Evolutionary conservation across 495 filamentous ascomycete genomes (phyloP), one percentile per base, ranked within the genome.

Genomic region (Daldinia vernicosa): DNA sequence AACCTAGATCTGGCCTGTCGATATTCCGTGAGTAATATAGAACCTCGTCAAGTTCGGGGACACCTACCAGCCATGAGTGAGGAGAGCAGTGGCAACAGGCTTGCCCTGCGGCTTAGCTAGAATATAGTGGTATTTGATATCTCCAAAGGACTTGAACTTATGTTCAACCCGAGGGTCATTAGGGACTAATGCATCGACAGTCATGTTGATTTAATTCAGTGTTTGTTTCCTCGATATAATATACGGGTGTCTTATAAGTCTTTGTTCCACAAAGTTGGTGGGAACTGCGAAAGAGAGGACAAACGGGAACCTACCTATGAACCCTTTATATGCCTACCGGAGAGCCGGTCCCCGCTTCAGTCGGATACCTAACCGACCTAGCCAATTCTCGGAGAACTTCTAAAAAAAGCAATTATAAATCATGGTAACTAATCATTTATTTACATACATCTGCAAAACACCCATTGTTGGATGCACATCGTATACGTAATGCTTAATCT

Each of bases 41-140:
- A 47, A 27, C 14, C 17, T 24, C 17, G 26, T 40, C 3, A n/a
- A 7, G 39, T 55, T 8, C 1, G 30, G 33, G 40, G 15, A 47
- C 33, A 54, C 80, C 66, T 70, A 90, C 89, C 77, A 93, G 70
- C 83, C 83, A 72, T 88, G 85, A 61, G 84, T 73, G 22, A 88
- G 84, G 66, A 95, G 85, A 28, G 92, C 84, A 1, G 91, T 94
- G 27, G 80, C 88, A 70, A 75, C 79, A 32, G 86, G 84, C 54
- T 80, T 76, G 35, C 81, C 84, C 30, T 80, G 74, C 0, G 90
- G 90, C 63, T 86, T 83, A 54, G 86, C 89, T 68, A 91, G 81
- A 33, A 93, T 83, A 74, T 94, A 95, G 74, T 87, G 83, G 77
- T 93, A 94, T 14, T 83, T 89, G 43, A 85, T 84, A 56, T 88